A percentile compares a stretch with the other conserved stretches of the same genome.
Conservation (phyloP, 768 basidiomycete genomes). For the Lyophyllum semitale region DNA sequence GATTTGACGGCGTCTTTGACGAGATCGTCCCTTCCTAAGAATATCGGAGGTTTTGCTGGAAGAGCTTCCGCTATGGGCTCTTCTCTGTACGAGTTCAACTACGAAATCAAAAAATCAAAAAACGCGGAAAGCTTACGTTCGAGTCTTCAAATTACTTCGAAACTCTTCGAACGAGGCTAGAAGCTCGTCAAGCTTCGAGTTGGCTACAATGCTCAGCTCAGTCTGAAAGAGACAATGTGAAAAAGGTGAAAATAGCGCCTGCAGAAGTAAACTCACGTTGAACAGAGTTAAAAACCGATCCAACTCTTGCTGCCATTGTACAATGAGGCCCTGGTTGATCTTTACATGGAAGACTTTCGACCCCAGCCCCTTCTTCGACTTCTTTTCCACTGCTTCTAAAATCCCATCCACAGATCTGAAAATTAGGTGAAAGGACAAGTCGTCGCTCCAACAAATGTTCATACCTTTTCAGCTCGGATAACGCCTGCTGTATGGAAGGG, state of each 20-base stretch:
- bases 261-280: conserved; percentile 3
- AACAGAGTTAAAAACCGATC: conserved; percentile 3
- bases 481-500: background rate
- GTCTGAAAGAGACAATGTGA: background rate
- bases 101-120: too few relatives aligned
- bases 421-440: background rate
- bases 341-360: conserved; percentile 8
- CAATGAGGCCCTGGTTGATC: conserved; percentile 10
- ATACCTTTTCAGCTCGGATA: conserved; percentile 7
- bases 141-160: background rate
- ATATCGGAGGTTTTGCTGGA: background rate
- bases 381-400: conserved; percentile 1
- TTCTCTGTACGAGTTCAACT: too few relatives aligned
- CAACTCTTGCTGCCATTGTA: conserved; percentile 10
- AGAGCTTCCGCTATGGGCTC: background rate
- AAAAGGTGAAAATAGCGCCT: background rate
- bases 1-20: background rate
- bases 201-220: background rate
- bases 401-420: conserved; percentile 4
- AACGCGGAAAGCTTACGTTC: background rate
- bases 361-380: background rate
- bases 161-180: background rate
- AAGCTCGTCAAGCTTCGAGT: background rate
- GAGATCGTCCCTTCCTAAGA: background rate
- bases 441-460: background rate